Percentiles rank a stretch among this genome's conserved stretches.
Evolutionary conservation across 768 basidiomycete genomes (phyloP).

Genomic region (Lactarius hatsudake): DNA sequence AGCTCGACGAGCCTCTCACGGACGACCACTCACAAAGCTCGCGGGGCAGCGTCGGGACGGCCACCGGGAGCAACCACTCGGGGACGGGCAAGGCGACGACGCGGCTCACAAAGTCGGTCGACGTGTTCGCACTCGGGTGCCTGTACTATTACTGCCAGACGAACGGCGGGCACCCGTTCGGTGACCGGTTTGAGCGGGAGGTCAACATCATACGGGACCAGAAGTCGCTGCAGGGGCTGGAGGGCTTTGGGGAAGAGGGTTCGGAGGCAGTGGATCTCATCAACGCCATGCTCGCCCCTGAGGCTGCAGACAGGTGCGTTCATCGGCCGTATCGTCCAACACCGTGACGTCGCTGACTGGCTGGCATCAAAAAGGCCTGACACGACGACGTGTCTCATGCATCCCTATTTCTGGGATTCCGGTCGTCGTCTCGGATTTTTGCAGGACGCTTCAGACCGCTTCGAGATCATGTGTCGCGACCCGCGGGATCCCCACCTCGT

Average conservation of each 20-base stretch:
- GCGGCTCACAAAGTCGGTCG: slow-evolving; percentile 89
- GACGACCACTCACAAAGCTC: slow-evolving; percentile 69
- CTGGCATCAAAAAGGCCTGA: slow-evolving; percentile 65
- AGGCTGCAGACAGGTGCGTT: slow-evolving; percentile 67
- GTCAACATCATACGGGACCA: slow-evolving; percentile 86
- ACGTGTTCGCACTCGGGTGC: slow-evolving; percentile 95
- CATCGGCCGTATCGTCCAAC: not conserved
- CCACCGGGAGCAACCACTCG: slow-evolving; percentile 38
- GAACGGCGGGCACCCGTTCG: slow-evolving; percentile 89
- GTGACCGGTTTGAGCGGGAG: slow-evolving; percentile 90
- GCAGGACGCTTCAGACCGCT: slow-evolving; percentile 96
- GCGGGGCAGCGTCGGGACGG: slow-evolving; percentile 58
- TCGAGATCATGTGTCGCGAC: slow-evolving; percentile 96
- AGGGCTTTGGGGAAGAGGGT: slow-evolving; percentile 89
- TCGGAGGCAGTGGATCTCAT: slow-evolving; percentile 88
- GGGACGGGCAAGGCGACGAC: slow-evolving; percentile 48
- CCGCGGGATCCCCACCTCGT: slow-evolving; percentile 77
- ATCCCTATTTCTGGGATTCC: slow-evolving; percentile 97
- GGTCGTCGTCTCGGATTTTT: slow-evolving; percentile 84
- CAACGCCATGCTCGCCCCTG: slow-evolving; percentile 68
- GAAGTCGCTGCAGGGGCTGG: slow-evolving; percentile 66
- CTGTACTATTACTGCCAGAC: slow-evolving; percentile 92
- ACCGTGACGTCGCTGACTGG: not conserved
- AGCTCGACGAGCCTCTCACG: slow-evolving; percentile 70
- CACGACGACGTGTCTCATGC: slow-evolving; percentile 80